Base-by-base conservation (phyloP, 2,329 filamentous ascomycete genomes). In the Fusarium torreyae region DNA sequence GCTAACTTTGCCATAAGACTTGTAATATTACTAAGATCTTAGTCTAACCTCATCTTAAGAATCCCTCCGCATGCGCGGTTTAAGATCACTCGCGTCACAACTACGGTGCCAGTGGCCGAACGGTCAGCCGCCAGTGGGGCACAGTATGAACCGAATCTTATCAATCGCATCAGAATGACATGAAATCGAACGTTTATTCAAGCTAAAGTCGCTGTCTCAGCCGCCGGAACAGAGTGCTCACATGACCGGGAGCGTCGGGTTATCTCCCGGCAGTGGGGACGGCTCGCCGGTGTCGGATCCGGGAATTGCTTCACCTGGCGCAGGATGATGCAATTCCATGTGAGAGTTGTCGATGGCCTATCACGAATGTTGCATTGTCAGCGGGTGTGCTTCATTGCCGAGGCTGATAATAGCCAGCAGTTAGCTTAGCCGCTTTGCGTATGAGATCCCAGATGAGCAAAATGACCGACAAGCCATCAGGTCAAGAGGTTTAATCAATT, bases 171-270 rank as follows among this genome's bases (percentile, higher is more conserved):
- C 40, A 8, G 24, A n/a, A 42, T 42, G 22, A 17, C 15, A 8
- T 22, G 24, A 42, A 15, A 42, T 42, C 22, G n/a, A 24, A 24
- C 11, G n/a, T 24, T 24, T 15, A 42, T 11, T 15, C 6, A 15
- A 20, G 20, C 11, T 42, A 10, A 20, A 42, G 20, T 24, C 20
- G 40, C 40, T 24, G 40, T 24, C 20, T 42, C 20, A 17, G 20
- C 10, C 39, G 39, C 18, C 40, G 40, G 40, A 13, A 8, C 40
- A 20, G 40, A 17, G 17, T 14, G 20, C 33, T 63, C 57, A 63
- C 57, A 63, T 63, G 59, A 63, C 63, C 59, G 49, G 42, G n/a
- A 9, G 6, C 28, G 10, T 31, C 39, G 55, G 56, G 14, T 10
- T 2, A 2, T n/a, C 8, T 11, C 6, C 59, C 48, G 48, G 36